phyloP scores from a whole-genome alignment of 345 rosid species.

The Eucalyptus globulus region DNA sequence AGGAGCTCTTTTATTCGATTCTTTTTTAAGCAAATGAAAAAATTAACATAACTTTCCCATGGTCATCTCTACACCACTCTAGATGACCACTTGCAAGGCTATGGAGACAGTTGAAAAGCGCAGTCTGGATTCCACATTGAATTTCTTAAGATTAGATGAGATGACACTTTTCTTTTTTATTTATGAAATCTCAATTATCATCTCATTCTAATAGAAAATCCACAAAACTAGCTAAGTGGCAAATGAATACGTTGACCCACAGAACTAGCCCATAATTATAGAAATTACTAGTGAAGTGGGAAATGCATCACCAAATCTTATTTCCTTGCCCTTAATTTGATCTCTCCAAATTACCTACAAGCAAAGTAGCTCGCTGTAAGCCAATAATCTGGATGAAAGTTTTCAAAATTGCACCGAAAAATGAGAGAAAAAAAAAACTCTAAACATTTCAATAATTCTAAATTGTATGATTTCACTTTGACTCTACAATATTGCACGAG shows the following conservation, averaged over 20 bases:
- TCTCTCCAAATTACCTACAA: neutral
- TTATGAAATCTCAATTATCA: neutral
- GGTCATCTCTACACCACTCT: neutral
- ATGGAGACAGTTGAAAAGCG: neutral
- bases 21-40: neutral
- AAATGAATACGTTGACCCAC: neutral
- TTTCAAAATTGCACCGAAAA: neutral
- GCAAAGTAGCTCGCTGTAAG: accelerated
- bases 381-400: accelerated
- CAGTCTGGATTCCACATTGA: neutral
- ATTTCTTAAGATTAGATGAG: neutral
- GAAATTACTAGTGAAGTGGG: neutral
- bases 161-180: neutral
- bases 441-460: neutral
- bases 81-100: neutral
- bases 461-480: neutral
- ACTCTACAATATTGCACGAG: neutral
- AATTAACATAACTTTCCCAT: neutral
- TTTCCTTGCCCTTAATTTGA: neutral
- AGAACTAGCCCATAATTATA: neutral
- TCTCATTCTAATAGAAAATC: neutral
- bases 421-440: neutral
- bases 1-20: neutral
- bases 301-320: neutral
- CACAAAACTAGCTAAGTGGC: neutral